Conservation (phyloP, 192 early-diverging fungal species). For the Paraglomus brasilianum region DNA sequence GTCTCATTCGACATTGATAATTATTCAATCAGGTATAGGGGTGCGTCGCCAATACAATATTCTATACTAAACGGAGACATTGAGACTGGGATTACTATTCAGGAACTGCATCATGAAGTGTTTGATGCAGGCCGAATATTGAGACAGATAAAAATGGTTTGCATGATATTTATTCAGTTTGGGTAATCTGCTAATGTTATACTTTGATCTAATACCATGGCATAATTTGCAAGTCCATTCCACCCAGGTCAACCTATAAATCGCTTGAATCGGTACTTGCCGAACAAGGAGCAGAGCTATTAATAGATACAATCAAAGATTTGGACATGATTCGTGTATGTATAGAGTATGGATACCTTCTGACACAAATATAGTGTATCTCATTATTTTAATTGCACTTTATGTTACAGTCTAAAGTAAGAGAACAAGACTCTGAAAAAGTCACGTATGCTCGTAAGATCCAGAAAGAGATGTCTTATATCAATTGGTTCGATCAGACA, state of each 20-base stretch:
- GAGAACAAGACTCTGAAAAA: constrained; percentile 59
- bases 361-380: background rate
- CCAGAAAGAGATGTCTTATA: constrained; percentile 49
- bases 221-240: constrained; percentile 33
- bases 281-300: constrained; percentile 54
- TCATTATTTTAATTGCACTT: constrained; percentile 2
- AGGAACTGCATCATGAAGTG: constrained; percentile 72
- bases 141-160: constrained; percentile 61
- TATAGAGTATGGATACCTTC: background rate
- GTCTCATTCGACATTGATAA: background rate
- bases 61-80: constrained; percentile 76
- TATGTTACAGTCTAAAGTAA: constrained; percentile 50
- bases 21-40: constrained; percentile 59
- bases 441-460: constrained; percentile 74
- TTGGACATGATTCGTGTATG: constrained; percentile 58
- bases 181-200: background rate
- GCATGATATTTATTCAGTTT: constrained; percentile 34
- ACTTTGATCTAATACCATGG: background rate
- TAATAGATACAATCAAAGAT: constrained; percentile 61
- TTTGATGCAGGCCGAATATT: constrained; percentile 88
- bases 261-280: constrained; percentile 47
- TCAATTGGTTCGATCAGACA: constrained; percentile 62
- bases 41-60: constrained; percentile 86
- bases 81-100: constrained; percentile 80
- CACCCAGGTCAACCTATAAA: constrained; percentile 36